Evolutionary conservation across 2,329 filamentous ascomycete genomes (phyloP).

Genomic region (Aspergillus fischeri): DNA sequence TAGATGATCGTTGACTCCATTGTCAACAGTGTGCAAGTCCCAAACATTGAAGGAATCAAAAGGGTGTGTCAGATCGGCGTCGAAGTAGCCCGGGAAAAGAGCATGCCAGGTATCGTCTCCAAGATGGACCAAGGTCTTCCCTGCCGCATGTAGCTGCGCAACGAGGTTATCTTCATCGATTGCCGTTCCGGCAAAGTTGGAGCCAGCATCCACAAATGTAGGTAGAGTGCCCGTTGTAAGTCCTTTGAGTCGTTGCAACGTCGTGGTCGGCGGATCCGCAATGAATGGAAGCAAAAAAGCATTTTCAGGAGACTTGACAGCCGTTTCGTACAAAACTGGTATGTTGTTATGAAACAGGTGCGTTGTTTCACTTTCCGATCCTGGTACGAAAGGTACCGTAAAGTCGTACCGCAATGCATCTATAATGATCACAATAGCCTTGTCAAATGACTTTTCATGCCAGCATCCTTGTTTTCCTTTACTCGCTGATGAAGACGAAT

Average conservation of each 20-base stretch:
- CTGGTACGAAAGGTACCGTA: constrained; percentile 68
- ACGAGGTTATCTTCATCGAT: constrained; percentile 89
- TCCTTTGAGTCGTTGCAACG: constrained; percentile 86
- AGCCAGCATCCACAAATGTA: constrained; percentile 89
- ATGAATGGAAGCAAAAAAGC: constrained; percentile 93
- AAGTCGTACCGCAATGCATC: constrained; percentile 97
- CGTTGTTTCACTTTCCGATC: constrained; percentile 41
- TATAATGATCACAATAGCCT: constrained; percentile 83
- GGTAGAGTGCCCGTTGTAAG: constrained; percentile 92
- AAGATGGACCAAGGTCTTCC: constrained; percentile 80
- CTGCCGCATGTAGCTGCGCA: constrained; percentile 58
- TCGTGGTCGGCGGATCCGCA: constrained; percentile 91
- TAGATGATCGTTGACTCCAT: constrained; percentile 87
- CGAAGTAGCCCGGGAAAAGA: constrained; percentile 90
- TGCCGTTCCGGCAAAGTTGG: constrained; percentile 89
- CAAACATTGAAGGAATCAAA: constrained; percentile 99
- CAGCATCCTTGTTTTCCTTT: constrained; percentile 70
- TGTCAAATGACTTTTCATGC: constrained; percentile 91
- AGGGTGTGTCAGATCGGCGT: constrained; percentile 75
- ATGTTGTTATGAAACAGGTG: constrained; percentile 82
- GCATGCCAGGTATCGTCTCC: constrained; percentile 98
- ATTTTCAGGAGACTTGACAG: constrained; percentile 68
- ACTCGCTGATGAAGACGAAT: constrained; percentile 15
- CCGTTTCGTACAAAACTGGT: constrained; percentile 79
- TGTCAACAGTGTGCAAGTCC: constrained; percentile 95